A percentile compares a stretch with the other conserved stretches of the same genome.
Conservation (phyloP, 768 basidiomycete genomes). For the Myochromella boudieri region DNA sequence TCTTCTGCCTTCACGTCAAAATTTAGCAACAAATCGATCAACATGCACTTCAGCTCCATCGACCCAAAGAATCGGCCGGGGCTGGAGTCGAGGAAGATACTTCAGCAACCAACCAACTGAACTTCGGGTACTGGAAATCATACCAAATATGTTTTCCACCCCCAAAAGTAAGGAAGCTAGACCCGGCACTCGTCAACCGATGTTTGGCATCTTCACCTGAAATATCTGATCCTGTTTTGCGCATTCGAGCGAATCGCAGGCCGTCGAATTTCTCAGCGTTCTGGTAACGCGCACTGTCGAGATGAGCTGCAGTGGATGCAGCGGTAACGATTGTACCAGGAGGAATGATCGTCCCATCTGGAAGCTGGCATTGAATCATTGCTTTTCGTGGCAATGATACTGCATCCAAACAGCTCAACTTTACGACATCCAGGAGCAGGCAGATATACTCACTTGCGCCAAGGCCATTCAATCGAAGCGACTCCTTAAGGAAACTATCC, state of each 20-base stretch:
- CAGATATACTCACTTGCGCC: constrained; percentile 22
- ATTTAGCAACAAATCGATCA: constrained; percentile 39
- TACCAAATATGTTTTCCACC: constrained; percentile 32
- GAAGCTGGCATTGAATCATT: constrained; percentile 12
- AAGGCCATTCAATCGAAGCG: constrained; percentile 27
- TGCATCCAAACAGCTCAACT: constrained; percentile 20
- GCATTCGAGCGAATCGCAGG: constrained; percentile 33
- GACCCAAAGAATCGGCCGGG: constrained; percentile 46
- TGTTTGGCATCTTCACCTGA: constrained; percentile 21
- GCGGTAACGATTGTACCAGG: constrained; percentile 9
- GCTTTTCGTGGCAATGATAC: constrained; percentile 21
- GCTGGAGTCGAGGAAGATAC: constrained; percentile 8
- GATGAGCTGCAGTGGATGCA: constrained; percentile 9
- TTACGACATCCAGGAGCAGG: constrained; percentile 12
- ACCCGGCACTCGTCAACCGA: constrained; percentile 23
- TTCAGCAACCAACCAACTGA: not conserved
- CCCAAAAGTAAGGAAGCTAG: constrained; percentile 34
- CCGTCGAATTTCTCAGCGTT: constrained; percentile 39
- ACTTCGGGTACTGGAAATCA: not conserved
- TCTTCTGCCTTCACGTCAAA: constrained; percentile 39
- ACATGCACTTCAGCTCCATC: constrained; percentile 40
- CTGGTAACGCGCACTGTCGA: constrained; percentile 25
- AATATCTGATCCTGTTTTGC: not conserved
- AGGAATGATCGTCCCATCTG: constrained; percentile 9
- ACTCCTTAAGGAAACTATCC: constrained; percentile 37